Evolutionary conservation across 257 asterid genomes (phyloP), one percentile per base, ranked within the genome.

Genomic region (Solanum etuberosum): DNA sequence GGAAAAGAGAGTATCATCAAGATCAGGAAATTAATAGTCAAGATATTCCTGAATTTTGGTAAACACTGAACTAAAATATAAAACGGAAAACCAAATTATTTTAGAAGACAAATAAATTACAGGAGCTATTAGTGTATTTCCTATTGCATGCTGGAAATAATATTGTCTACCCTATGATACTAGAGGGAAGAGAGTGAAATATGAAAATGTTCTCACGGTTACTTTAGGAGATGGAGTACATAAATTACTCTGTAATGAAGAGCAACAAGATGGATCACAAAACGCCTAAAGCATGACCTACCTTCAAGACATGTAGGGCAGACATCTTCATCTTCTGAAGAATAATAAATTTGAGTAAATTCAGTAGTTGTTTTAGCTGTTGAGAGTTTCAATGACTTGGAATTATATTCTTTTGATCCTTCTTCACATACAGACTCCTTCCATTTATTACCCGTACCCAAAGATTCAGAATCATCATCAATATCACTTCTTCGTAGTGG

Each of bases 261-360:
- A 25, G 80, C 65, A 80, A 80, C 37, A 80, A 46, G 67, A 46
- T 80, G 85, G 68, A 46, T 80, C 67, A 46, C 5, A 48, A 29
- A 80, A 48, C 31, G 29, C 68, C 85, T 46, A 31, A 29, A 80
- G 42, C 27, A 46, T 48, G 85, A 80, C n/a, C 43, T 87, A 95
- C 99, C 99, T 88, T 96, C 99, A 88, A 96, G 98, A 91, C 99
- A 96, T 43, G 99, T 96, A 32, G 99, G 99, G 91, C 99, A 96
- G 82, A 94, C 96, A 91, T 96, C 99, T 90, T 96, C 99, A 83
- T 95, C 99, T 82, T 95, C 98, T 25, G 93, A 86, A 74, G 94
- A 92, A 86, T 95, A 85, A 92, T 93, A 90, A 90, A 92, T 93
- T 91, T 92, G 96, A 85, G 95, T 92, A 84, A 89, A 94, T 83